These are phyloP conservation scores for Metarhizium robertsii DNA, from an alignment of 2,329 filamentous ascomycete genomes.

Conservation along the genomic window DNA sequence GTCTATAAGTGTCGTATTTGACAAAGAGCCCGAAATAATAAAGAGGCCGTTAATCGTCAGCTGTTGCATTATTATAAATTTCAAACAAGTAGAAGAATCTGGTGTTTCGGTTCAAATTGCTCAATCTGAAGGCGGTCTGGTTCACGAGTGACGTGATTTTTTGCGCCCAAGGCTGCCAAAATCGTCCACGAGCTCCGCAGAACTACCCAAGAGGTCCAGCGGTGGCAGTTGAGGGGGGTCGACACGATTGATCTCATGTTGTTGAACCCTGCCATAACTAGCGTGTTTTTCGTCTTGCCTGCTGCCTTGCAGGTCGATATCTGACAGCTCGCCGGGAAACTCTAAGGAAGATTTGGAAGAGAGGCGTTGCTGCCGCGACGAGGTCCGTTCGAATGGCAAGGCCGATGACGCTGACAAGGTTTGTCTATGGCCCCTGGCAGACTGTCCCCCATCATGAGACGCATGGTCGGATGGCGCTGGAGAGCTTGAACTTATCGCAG, in stretches of 20 bases:
- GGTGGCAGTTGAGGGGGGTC: constrained; percentile 33
- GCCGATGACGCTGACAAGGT: constrained; percentile 15
- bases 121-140: neutral
- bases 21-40: constrained; percentile 1
- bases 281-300: constrained; percentile 37
- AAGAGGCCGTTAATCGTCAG: constrained; percentile 3
- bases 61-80: constrained; percentile 4
- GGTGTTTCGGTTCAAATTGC: neutral
- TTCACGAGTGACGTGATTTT: neutral
- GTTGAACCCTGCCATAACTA: constrained; percentile 47
- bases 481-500: constrained; percentile 5
- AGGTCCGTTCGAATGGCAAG: constrained; percentile 49
- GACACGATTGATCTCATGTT: constrained; percentile 46
- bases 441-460: constrained; percentile 4
- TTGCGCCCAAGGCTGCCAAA: neutral
- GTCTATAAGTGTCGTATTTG: neutral
- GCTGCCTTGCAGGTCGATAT: constrained; percentile 27
- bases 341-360: constrained; percentile 42
- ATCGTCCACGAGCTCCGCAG: constrained; percentile 47
- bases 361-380: constrained; percentile 37
- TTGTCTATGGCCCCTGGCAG: constrained; percentile 3
- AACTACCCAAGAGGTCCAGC: constrained; percentile 39
- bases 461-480: constrained; percentile 10
- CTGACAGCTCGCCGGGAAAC: constrained; percentile 35
- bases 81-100: neutral